Evolutionary conservation across 1,284 basidiomycete genomes (phyloP), one percentile per base, ranked within the genome.

Genomic region (Agaricales sp.): DNA sequence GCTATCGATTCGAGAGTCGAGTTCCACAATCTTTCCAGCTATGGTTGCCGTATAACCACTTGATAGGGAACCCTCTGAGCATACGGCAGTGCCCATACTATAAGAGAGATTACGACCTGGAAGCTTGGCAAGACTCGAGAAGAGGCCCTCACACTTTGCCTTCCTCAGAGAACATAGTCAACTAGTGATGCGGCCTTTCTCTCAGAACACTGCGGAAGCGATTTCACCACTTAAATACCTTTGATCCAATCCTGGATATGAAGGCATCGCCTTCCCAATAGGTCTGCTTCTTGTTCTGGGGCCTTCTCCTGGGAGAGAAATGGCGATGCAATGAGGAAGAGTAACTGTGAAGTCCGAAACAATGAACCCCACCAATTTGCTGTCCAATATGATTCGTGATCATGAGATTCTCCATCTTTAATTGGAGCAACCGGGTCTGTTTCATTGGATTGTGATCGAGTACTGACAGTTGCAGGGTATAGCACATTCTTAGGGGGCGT

Each of bases 211-310:
- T n/a, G n/a, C n/a, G n/a, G n/a, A n/a, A n/a, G n/a, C n/a, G n/a
- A n/a, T n/a, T n/a, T n/a, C n/a, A n/a, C n/a, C n/a, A n/a, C n/a
- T n/a, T n/a, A n/a, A n/a, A n/a, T 24, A 23, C 59, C 52, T 73
- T 77, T 6, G 70, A 70, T 4, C 67, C 71, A 37, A 64, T 61
- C 35, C 70, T 65, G 20, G 75, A 74, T 13, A 88, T 66, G 58
- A 72, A 85, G 2, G 75, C 82, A 56, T 86, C 83, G 2, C 85
- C 87, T 56, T 93, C 90, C 91, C 91, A 94, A 1, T 83, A 91
- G 63, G 91, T 91, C 61, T 92, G 79, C 67, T 92, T 94, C 63
- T 77, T 83, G 19, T 69, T 69, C 59, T 88, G 84, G 21, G 79
- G 81, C 58, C 84, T 87, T 20, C 91, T 74, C 87, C 86, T 88